Conservation (phyloP, 768 basidiomycete genomes). For the Hypholoma fasciculare region DNA sequence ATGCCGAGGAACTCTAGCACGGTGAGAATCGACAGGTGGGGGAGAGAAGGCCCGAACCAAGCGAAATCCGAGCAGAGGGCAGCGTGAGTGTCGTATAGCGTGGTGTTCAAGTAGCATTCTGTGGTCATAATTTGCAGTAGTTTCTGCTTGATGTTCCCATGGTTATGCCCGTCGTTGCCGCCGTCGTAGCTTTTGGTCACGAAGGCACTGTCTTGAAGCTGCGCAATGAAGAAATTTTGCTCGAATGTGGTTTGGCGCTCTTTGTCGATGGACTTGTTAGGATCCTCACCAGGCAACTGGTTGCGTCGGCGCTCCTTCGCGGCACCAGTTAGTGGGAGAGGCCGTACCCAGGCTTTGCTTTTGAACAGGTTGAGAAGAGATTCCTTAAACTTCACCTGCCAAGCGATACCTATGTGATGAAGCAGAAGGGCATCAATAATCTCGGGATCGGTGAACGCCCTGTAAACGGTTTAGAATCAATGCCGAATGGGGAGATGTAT, state of each 20-base stretch:
- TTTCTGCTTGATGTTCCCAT: slow-evolving; percentile 34
- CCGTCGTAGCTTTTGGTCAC: slow-evolving; percentile 23
- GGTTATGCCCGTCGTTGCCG: slow-evolving; percentile 13
- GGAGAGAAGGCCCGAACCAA: slow-evolving; percentile 44
- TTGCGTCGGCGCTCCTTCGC: slow-evolving; percentile 16
- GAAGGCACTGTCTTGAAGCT: slow-evolving; percentile 24
- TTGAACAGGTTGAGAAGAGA: slow-evolving; percentile 28
- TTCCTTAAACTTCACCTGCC: slow-evolving; percentile 39
- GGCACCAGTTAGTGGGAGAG: slow-evolving; percentile 12
- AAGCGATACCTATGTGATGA: slow-evolving; percentile 42
- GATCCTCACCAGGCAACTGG: slow-evolving; percentile 19
- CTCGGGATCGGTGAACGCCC: slow-evolving; percentile 50
- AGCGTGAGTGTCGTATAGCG: slow-evolving; percentile 32
- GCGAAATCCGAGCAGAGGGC: slow-evolving; percentile 42
- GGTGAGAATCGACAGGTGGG: slow-evolving; percentile 39
- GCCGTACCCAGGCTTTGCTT: slow-evolving; percentile 37
- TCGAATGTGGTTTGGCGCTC: slow-evolving; percentile 24
- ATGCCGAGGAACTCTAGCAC: slow-evolving; percentile 40
- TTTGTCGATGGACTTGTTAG: slow-evolving; percentile 23
- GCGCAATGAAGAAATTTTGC: slow-evolving; percentile 34
- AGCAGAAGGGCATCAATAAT: slow-evolving; percentile 45
- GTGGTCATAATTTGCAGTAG: slow-evolving; percentile 40
- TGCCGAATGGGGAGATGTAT: not conserved
- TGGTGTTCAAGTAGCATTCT: slow-evolving; percentile 39
- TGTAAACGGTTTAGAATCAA: slow-evolving; percentile 3